A percentile compares a stretch with the other conserved stretches of the same genome.
Conservation (phyloP, 345 rosid genomes). For the Moringa oleifera region DNA sequence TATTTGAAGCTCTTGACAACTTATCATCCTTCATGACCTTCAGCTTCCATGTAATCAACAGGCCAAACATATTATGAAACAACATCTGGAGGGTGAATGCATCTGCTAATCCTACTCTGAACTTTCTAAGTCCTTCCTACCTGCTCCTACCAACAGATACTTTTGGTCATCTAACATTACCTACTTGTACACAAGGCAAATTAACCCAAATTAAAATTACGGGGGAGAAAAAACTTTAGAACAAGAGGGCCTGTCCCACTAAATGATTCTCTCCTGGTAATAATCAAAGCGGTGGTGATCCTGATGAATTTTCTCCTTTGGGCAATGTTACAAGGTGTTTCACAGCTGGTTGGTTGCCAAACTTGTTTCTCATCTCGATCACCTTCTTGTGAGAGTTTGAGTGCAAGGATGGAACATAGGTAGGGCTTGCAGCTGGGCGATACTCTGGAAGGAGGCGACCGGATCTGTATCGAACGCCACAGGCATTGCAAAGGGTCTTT, state of each 20-base stretch:
- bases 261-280: conserved; percentile 22
- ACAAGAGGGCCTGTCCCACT: conserved; percentile 19
- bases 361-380: conserved; percentile 65
- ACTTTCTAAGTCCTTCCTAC: conserved; percentile 12
- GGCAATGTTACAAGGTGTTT: conserved; percentile 5
- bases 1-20: not conserved
- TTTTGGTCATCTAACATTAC: conserved; percentile 19
- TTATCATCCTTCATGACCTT: not conserved
- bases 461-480: conserved; percentile 85
- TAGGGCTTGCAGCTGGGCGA: conserved; percentile 89
- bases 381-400: conserved; percentile 83
- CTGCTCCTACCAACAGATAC: conserved; percentile 20
- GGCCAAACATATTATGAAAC: conserved; percentile 8
- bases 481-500: conserved; percentile 93
- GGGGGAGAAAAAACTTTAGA: conserved; percentile 7
- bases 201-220: not conserved
- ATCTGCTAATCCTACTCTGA: conserved; percentile 12
- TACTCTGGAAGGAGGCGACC: conserved; percentile 88
- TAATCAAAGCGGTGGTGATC: conserved; percentile 30
- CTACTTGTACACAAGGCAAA: conserved; percentile 34
- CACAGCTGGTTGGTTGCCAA: conserved; percentile 11
- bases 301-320: conserved; percentile 18
- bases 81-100: not conserved
- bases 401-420: conserved; percentile 56
- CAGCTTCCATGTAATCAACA: not conserved